phyloP scores from a whole-genome alignment of 176 grass and related monocot genomes.

The Zoysia pacifica region DNA sequence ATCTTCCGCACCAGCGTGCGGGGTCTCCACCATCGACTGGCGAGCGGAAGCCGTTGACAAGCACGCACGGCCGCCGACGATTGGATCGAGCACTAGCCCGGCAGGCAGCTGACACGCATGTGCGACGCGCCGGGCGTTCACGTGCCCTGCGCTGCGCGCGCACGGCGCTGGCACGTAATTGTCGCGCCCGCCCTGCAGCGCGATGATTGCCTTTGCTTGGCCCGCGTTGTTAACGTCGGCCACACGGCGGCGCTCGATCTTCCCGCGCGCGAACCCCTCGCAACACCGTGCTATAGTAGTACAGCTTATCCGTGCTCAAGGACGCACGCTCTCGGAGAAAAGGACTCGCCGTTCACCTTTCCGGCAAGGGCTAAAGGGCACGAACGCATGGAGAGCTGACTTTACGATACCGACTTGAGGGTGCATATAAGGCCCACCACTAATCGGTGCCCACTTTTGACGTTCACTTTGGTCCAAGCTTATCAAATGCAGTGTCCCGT shows the following conservation, averaged over 20 bases:
- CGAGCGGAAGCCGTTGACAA: background rate
- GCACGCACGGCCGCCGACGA: background rate
- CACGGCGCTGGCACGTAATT: background rate
- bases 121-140: conserved; percentile 14
- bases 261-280: background rate
- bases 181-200: background rate
- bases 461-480: background rate
- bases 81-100: no score
- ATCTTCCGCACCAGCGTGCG: background rate
- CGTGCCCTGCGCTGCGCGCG: conserved; percentile 7
- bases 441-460: background rate
- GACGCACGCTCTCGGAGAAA: conserved; percentile 27
- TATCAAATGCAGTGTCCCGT: background rate
- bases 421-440: background rate
- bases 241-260: background rate
- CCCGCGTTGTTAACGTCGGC: background rate
- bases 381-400: conserved; percentile 15
- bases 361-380: background rate
- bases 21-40: background rate
- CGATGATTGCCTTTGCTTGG: background rate
- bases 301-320: background rate
- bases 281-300: background rate
- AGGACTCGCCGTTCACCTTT: conserved; percentile 3
- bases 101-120: conserved; percentile 20
- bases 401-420: background rate